Base-by-base conservation (phyloP, 805 yeast genomes). In the Tetrapisispora fleetii region DNA sequence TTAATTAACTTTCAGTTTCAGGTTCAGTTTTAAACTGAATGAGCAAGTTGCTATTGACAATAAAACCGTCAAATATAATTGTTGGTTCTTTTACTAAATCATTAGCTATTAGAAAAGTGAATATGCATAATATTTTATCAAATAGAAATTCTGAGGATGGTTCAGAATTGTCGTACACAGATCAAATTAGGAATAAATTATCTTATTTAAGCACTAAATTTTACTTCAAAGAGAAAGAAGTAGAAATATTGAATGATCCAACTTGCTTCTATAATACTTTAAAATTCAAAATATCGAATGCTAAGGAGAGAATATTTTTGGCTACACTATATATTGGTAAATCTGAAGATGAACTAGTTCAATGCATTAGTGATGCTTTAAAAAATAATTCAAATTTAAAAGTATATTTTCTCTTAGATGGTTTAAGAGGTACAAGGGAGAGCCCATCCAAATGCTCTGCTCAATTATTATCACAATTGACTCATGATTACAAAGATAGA, bases 351-450 rank as follows among this genome's bases (percentile, higher is more conserved):
- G 98, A 91, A 51, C 74, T 93, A 24, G 71, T 90, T 14, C 72
- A 74, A 8, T 76, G 83, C 52, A 54, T 93, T 4, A 74, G 75
- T 14, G 63, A 68, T 7, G 90, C 96, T 0, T 64, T 93, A 54
- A 56, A 60, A 1, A 57, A 60, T 2, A 87, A 85, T 51, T 76
- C 81, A 2, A 67, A 78, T 22, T 71, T 93, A 51, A 74, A 77
- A 54, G 85, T 93, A 1, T 77, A 76, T 50, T 80, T 93, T 24
- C 70, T 93, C 46, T 75, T 90, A 6, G 99, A 93, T 66, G 95
- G 90, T 13, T 72, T 93, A 43, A 68, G 99, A 56, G 96, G 96
- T 0, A 91, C 98, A 0, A 76, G 99, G 55, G 99, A 93, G 59
- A 81, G 89, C 1, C 98, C 99, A 0, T 67, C 76, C 6, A 68